A percentile compares a stretch with the other conserved stretches of the same genome.
phyloP scores from a whole-genome alignment of 1,139 yeast species.

The Geotrichum klebahnii region DNA sequence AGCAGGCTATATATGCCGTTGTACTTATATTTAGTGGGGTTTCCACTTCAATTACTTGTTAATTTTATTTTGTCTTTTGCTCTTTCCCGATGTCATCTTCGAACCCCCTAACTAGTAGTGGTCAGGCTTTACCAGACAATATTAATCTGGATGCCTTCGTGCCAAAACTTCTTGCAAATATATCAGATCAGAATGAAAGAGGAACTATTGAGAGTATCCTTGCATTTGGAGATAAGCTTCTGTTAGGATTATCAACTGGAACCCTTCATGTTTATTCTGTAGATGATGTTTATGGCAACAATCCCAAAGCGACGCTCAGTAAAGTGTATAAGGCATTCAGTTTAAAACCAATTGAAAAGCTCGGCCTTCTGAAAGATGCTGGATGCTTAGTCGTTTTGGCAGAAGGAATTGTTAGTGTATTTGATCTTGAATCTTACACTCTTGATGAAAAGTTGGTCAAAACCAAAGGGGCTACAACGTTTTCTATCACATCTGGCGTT shows the following conservation, averaged over 20 bases:
- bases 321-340: conserved; percentile 24
- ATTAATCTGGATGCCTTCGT: conserved; percentile 3
- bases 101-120: neutral
- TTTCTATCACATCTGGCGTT: conserved; percentile 33
- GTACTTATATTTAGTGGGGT: neutral
- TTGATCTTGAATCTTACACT: conserved; percentile 36
- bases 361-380: conserved; percentile 39
- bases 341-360: conserved; percentile 32
- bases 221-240: conserved; percentile 32
- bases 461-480: conserved; percentile 39
- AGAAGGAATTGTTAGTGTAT: conserved; percentile 37
- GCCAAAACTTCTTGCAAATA: neutral
- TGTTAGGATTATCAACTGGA: conserved; percentile 32
- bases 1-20: neutral
- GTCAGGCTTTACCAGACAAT: neutral
- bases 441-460: conserved; percentile 37
- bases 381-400: conserved; percentile 38
- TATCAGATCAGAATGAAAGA: conserved; percentile 1
- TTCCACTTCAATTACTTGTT: neutral
- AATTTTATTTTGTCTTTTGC: neutral
- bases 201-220: conserved; percentile 13
- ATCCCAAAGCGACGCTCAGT: conserved; percentile 20
- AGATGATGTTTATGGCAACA: conserved; percentile 27
- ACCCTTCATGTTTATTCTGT: conserved; percentile 29
- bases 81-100: conserved; percentile 1